Conservation (phyloP, 1,284 basidiomycete species). For the Cryptococcus sp. region DNA sequence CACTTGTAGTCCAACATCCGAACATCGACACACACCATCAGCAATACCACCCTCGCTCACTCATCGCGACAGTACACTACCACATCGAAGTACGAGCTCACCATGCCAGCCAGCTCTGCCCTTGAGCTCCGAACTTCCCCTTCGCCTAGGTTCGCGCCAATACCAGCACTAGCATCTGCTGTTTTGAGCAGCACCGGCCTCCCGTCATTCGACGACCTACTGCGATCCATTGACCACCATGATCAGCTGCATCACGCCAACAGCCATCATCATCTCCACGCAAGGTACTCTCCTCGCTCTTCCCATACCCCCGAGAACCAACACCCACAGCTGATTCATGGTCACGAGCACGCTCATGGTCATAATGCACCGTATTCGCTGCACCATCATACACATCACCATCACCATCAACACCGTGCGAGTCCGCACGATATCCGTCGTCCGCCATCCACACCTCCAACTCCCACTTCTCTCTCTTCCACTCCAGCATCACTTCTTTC, state of each 20-base stretch:
- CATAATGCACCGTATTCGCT: neutral
- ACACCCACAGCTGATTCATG: neutral
- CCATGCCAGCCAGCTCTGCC: too few species aligned
- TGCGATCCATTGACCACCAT: conserved; percentile 6
- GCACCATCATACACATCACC: neutral
- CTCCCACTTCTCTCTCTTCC: conserved; percentile 3
- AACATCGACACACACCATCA: too few species aligned
- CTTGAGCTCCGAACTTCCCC: neutral
- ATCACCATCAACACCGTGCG: neutral
- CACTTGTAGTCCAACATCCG: too few species aligned
- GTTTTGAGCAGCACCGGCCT: conserved; percentile 1
- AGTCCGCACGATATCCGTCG: conserved; percentile 4
- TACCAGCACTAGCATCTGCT: conserved; percentile 1
- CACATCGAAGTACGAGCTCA: too few species aligned
- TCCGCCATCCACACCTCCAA: conserved; percentile 18
- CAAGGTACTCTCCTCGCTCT: neutral
- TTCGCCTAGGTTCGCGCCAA: neutral
- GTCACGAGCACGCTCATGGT: neutral
- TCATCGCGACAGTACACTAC: too few species aligned
- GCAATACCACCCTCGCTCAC: too few species aligned
- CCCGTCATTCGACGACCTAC: conserved; percentile 16
- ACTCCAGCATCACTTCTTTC: neutral
- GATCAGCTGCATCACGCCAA: conserved; percentile 2
- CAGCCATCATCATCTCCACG: conserved; percentile 7
- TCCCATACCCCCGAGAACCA: conserved; percentile 4